Evolutionary conservation across 352 stramenopile species (phyloP), one percentile per base, ranked within the genome.

Genomic region (Phytopythium boreale): DNA sequence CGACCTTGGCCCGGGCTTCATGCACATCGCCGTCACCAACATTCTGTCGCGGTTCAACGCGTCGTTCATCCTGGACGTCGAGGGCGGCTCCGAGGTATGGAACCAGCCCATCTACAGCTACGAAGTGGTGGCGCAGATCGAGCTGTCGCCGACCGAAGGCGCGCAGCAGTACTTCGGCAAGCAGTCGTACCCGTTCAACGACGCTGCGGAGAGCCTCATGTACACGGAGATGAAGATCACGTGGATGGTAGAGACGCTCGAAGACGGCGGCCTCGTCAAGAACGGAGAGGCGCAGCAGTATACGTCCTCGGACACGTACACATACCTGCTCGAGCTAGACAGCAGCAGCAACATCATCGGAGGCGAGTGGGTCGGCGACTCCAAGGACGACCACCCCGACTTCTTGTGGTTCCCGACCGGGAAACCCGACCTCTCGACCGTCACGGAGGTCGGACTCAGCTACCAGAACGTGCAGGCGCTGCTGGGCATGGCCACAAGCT

Each of bases 31-130:
- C 2, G 51, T 84, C 49, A 44, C 71, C 20, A 90, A 87, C 68
- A 49, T 88, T 15, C 63, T 90, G 3, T 76, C 72, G 2, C 69
- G 68, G 10, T 63, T 78, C 20, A 77, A 77, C 17, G 2, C 63
- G 14, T 58, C 69, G 2, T 85, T 87, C 60, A 59, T 90, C 2
- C 59, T 75, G 6, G 81, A 90, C 50, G 68, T 81, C 1, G 57
- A 61, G 1, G 66, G 71, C 4, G 71, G 68, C 26, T 37, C 52
- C 0, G 57, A 80, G 57, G 79, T 89, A n/a, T 89, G 80, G 78
- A 89, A 90, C 71, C 77, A 87, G 58, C 80, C 80, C 10, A 70
- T 90, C 46, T 69, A 76, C 43, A 72, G 74, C 56, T 84, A 82
- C 61, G 59, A 76, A 41, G 61, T 85, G 24, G 24, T 63, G 20